Conservation (phyloP, 106 monocot genomes). For the Acanthochlamys bracteata region DNA sequence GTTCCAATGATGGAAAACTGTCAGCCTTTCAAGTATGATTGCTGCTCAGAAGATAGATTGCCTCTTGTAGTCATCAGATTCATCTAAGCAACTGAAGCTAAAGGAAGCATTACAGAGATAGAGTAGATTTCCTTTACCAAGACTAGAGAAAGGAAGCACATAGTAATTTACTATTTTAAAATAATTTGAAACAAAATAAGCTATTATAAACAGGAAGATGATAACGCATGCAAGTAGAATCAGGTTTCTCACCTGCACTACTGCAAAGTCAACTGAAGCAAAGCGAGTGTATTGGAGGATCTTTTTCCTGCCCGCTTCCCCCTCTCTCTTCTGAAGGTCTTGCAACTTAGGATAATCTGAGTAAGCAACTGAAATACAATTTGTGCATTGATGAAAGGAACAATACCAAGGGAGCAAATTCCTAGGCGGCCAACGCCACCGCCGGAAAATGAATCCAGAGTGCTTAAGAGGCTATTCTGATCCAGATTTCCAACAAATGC, state of each 20-base stretch:
- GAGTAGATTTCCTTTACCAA: too few species aligned
- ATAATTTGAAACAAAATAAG: background rate
- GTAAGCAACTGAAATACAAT: constrained; percentile 97
- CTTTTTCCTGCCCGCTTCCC: constrained; percentile 98
- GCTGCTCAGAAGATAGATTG: too few species aligned
- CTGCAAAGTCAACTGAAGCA: constrained; percentile 93
- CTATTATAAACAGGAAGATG: background rate
- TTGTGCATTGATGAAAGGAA: constrained; percentile 95
- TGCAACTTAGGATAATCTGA: constrained; percentile 96
- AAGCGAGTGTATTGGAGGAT: constrained; percentile 94
- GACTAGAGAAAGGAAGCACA: too few species aligned
- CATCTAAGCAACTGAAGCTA: too few species aligned
- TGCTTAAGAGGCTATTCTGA: constrained; percentile 83
- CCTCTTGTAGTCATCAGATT: too few species aligned
- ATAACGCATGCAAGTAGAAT: background rate
- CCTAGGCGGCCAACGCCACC: constrained; percentile 95
- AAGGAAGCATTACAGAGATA: too few species aligned
- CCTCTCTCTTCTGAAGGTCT: constrained; percentile 94
- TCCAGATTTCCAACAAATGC: constrained; percentile 92
- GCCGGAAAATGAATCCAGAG: constrained; percentile 97
- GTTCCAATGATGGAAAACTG: too few species aligned
- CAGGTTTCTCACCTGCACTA: constrained; percentile 66
- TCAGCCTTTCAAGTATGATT: too few species aligned
- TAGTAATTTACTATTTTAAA: background rate
- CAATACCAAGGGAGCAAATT: constrained; percentile 91